Percentiles rank a stretch among this genome's conserved stretches.
These are phyloP conservation scores for Viola pubescens DNA, from an alignment of 441 rosid genomes.

Conservation along the genomic window DNA sequence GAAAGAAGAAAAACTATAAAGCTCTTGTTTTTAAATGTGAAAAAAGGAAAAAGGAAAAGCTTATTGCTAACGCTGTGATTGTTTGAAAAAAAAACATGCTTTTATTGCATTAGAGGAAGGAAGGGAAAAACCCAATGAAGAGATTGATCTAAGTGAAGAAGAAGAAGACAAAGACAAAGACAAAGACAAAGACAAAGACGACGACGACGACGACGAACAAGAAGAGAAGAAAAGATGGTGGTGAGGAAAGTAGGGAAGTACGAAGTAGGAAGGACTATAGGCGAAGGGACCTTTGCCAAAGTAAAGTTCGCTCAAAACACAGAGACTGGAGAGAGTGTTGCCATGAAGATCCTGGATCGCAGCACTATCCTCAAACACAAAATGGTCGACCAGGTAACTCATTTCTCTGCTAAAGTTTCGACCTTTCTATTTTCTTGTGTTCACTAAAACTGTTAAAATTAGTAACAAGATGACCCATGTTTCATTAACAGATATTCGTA, in stretches of 20 bases:
- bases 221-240: slow-evolving; percentile 51
- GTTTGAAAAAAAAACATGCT: too few relatives aligned
- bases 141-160: background rate
- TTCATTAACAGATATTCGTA: too few relatives aligned
- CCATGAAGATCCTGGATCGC: slow-evolving; percentile 94
- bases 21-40: too few relatives aligned
- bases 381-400: slow-evolving; percentile 75
- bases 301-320: slow-evolving; percentile 98
- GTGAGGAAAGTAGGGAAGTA: slow-evolving; percentile 89
- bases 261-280: slow-evolving; percentile 91
- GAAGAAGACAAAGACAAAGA: background rate
- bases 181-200: background rate
- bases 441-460: background rate
- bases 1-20: too few relatives aligned
- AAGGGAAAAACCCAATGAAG: background rate
- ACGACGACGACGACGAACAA: slow-evolving; percentile 7
- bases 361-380: slow-evolving; percentile 81
- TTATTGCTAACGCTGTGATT: too few relatives aligned
- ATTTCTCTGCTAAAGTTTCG: background rate
- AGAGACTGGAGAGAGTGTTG: slow-evolving; percentile 97
- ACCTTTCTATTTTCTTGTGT: background rate
- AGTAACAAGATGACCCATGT: too few relatives aligned
- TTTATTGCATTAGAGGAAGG: too few relatives aligned
- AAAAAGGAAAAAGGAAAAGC: too few relatives aligned
- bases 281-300: slow-evolving; percentile 95